Percentiles rank a stretch among this genome's conserved stretches.
Evolutionary conservation across 1,139 yeast genomes (phyloP).

Genomic region (Lodderomyces orthopsilosis): DNA sequence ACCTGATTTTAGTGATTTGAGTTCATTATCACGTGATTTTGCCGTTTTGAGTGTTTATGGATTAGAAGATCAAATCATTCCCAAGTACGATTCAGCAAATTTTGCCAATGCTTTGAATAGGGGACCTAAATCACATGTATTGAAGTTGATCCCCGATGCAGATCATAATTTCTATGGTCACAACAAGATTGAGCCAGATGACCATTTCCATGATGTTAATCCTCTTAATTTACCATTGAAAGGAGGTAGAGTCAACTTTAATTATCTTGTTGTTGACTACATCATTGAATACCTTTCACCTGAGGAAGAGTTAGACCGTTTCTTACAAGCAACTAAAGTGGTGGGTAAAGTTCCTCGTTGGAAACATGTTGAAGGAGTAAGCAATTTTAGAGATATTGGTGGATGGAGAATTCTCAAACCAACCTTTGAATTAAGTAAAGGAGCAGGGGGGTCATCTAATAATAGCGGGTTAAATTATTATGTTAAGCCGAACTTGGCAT

Average conservation of each 20-base stretch:
- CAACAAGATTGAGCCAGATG: conserved; percentile 27
- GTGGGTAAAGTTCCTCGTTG: conserved; percentile 51
- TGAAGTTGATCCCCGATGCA: conserved; percentile 62
- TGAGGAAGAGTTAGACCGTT: conserved; percentile 51
- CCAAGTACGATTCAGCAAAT: conserved; percentile 56
- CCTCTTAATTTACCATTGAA: conserved; percentile 43
- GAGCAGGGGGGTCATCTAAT: not conserved
- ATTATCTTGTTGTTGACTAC: conserved; percentile 49
- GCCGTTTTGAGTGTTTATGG: conserved; percentile 74
- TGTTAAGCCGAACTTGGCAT: conserved; percentile 57
- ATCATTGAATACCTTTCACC: conserved; percentile 54
- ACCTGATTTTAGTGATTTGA: conserved; percentile 46
- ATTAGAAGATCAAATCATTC: conserved; percentile 60
- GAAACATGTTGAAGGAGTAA: conserved; percentile 63
- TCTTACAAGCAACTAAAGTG: conserved; percentile 33
- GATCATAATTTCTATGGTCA: conserved; percentile 78
- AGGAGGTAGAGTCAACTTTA: conserved; percentile 53
- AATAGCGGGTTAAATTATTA: conserved; percentile 22
- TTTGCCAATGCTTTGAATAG: conserved; percentile 57
- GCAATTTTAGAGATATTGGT: conserved; percentile 78
- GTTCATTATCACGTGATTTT: conserved; percentile 43
- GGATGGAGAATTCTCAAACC: conserved; percentile 57
- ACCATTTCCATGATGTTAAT: conserved; percentile 31
- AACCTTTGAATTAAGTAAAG: conserved; percentile 17
- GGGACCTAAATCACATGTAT: conserved; percentile 50